A percentile compares a stretch with the other conserved stretches of the same genome.
Evolutionary conservation across 306 rosid species (phyloP).

Genomic region (Erythrophleum fordii): DNA sequence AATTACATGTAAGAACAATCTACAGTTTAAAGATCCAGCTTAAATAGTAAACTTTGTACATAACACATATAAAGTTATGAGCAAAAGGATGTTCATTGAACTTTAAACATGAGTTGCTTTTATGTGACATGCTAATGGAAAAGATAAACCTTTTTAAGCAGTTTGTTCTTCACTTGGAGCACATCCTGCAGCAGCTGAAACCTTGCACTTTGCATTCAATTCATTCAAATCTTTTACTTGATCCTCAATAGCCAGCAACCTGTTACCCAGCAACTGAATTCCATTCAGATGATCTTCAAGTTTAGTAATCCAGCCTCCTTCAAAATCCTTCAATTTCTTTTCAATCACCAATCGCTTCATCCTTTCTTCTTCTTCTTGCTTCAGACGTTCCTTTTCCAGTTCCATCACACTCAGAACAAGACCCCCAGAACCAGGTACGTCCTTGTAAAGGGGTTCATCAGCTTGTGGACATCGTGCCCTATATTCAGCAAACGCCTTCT

Average conservation of each 20-base stretch:
- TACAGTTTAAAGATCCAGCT: constrained; percentile 7
- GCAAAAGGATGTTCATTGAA: constrained; percentile 8
- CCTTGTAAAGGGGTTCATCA: constrained; percentile 86
- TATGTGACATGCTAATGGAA: background rate
- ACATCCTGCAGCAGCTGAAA: constrained; percentile 45
- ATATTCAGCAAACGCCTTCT: constrained; percentile 68
- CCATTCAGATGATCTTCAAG: constrained; percentile 45
- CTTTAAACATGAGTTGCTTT: constrained; percentile 14
- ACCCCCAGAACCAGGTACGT: constrained; percentile 90
- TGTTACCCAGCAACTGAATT: constrained; percentile 49
- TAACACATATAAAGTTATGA: constrained; percentile 24
- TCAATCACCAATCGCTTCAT: constrained; percentile 46
- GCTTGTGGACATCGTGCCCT: constrained; percentile 62
- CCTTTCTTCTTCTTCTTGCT: constrained; percentile 88
- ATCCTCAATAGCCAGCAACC: constrained; percentile 52
- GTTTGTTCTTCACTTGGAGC: constrained; percentile 46
- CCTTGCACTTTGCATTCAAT: constrained; percentile 46
- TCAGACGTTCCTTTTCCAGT: constrained; percentile 70
- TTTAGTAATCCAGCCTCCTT: constrained; percentile 48
- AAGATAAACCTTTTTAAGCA: constrained; percentile 43
- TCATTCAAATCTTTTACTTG: constrained; percentile 59
- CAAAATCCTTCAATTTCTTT: constrained; percentile 57
- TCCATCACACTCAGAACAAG: constrained; percentile 83
- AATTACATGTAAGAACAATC: constrained; percentile 22
- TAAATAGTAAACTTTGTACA: constrained; percentile 39